Base-by-base conservation (phyloP, 441 rosid genomes). In the Euphorbia celastroides region DNA sequence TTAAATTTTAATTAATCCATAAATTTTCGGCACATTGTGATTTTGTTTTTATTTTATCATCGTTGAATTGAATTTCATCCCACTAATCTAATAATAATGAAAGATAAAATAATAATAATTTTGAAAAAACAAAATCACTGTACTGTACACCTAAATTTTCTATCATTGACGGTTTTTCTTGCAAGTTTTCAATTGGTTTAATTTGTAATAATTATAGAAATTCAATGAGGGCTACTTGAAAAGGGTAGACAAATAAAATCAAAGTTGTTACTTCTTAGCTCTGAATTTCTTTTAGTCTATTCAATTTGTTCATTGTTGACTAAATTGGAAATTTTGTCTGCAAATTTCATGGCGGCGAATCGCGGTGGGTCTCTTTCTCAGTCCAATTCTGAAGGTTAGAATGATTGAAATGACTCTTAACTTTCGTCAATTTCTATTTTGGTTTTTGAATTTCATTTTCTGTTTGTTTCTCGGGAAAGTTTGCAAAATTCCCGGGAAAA, bases 291-390 rank as follows among this genome's bases (percentile, higher is more conserved):
- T 14, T 56, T 57, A 16, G 32, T 23, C 16, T 46, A 26, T 52
- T 44, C 26, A 36, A 71, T 30, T 57, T n/a, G n/a, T n/a, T 65
- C 58, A 23, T 8, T 46, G 23, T 34, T 65, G 52, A 61, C 61
- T 65, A 51, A 46, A n/a, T 51, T 54, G 16, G 57, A 62, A 54
- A 51, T 38, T 71, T 30, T 38, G 66, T 65, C 67, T 36, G 50
- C 65, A 61, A 65, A 70, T 68, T n/a, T 56, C 70, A 72, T 76
- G 80, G 86, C 85, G 84, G 77, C 79, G 68, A 85, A 71, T 77
- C 83, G 71, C n/a, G 89, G 68, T 41, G 85, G 80, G 78, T 67
- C 80, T 71, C 78, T 77, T 68, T 65, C 78, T 16, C 73, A 74
- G 74, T 68, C 72, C 20, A 77, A 57, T 69, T 67, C 27, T 72